Conservation (phyloP, 495 filamentous ascomycete genomes). For the Durotheca rogersii region DNA sequence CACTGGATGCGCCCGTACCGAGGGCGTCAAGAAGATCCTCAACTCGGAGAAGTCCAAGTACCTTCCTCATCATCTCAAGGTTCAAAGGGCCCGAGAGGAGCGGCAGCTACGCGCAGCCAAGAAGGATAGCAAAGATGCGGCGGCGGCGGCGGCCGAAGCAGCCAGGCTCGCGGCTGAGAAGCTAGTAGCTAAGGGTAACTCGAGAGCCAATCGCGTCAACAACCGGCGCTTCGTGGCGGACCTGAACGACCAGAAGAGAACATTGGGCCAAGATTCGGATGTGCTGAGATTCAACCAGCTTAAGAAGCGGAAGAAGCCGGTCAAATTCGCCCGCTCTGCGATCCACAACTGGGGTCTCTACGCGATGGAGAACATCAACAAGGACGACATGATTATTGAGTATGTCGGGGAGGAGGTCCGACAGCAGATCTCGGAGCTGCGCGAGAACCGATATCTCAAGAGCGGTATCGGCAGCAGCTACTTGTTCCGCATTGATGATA, state of each 20-base stretch:
- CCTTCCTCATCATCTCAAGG: slow-evolving; percentile 93
- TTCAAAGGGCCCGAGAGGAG: slow-evolving; percentile 85
- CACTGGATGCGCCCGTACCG: slow-evolving; percentile 84
- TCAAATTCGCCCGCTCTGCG: slow-evolving; percentile 94
- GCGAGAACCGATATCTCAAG: slow-evolving; percentile 87
- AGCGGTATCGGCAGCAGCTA: slow-evolving; percentile 97
- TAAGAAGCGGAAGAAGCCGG: slow-evolving; percentile 98
- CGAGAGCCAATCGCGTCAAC: slow-evolving; percentile 88
- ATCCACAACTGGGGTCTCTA: slow-evolving; percentile 99
- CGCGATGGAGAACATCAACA: slow-evolving; percentile 93
- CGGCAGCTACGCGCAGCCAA: slow-evolving; percentile 73
- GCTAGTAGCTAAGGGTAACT: slow-evolving; percentile 71
- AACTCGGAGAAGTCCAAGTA: slow-evolving; percentile 98
- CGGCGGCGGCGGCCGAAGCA: slow-evolving; percentile 64
- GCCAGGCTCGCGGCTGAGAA: slow-evolving; percentile 78
- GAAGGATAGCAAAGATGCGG: slow-evolving; percentile 64
- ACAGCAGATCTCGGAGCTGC: slow-evolving; percentile 92
- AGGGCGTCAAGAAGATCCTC: slow-evolving; percentile 89
- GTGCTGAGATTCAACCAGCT: slow-evolving; percentile 97
- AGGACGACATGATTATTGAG: slow-evolving; percentile 99
- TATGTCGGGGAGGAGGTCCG: slow-evolving; percentile 98
- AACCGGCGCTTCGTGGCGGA: slow-evolving; percentile 92
- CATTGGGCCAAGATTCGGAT: slow-evolving; percentile 80
- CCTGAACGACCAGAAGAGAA: slow-evolving; percentile 89
- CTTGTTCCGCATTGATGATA: slow-evolving; percentile 96